Evolutionary conservation across 345 rosid genomes (phyloP), one percentile per base, ranked within the genome.

Genomic region (Cochlearia excelsa): DNA sequence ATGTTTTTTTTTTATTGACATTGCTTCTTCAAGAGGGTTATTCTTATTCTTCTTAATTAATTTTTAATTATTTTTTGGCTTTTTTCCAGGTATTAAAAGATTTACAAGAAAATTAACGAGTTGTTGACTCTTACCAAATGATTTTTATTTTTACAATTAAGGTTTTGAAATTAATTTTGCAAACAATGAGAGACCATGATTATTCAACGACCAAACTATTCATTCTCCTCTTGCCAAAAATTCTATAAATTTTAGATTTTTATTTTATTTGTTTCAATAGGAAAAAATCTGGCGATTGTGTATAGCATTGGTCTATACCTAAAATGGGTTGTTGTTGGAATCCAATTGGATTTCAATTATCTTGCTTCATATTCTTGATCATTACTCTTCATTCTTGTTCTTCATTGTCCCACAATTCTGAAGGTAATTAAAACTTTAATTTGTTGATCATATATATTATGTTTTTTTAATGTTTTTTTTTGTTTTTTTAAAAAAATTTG

Each of bases 241-340:
- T 67, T 75, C 57, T 66, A 63, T 56, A 57, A 55, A 54, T 37
- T 47, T 69, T 69, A 53, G 41, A 26, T 2, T 7, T 9, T 63
- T 52, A 7, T 51, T 51, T 30, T 46, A 58, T 61, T 70, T 29
- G 61, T 63, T 52, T 37, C 9, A 27, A 67, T 52, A 58, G 61
- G 56, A 57, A 50, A 9, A 64, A 79, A 81, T 74, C 89, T 82
- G 94, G 96, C 89, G 82, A 76, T 80, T 77, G 77, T 74, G 71
- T 61, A 70, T 67, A 72, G 81, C 57, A 57, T 67, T 73, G 67
- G 51, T 70, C 69, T 68, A 35, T 65, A 63, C 68, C 70, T 54
- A 70, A 76, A 75, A 86, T 88, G 98, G 85, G 82, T 73, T 82
- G 66, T 75, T 78, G 84, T 84, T 82, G 96, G 95, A 82, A 76